Evolutionary conservation across 2,329 filamentous ascomycete species (phyloP).

Genomic region (Colletotrichum chrysophilum): DNA sequence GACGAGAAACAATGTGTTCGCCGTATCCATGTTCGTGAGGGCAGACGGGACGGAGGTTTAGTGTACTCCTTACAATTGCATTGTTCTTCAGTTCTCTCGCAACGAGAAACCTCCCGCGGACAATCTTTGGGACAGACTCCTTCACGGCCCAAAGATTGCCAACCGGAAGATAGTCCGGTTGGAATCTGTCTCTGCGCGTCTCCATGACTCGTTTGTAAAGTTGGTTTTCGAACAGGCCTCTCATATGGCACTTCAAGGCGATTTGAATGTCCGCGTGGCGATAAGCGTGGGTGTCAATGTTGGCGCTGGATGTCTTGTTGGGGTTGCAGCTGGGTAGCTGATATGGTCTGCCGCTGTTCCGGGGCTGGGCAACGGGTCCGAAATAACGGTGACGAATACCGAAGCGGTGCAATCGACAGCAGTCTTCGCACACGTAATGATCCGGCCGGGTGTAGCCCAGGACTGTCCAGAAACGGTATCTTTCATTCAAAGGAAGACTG

Average conservation of each 20-base stretch:
- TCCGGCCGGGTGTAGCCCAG: not conserved
- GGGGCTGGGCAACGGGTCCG: fast-evolving
- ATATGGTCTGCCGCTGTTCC: not conserved
- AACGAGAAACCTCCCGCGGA: not conserved
- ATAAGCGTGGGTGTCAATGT: fast-evolving
- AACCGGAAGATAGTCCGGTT: not conserved
- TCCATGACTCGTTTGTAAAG: not conserved
- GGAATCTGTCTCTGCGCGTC: not conserved
- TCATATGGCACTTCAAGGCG: not conserved
- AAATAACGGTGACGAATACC: fast-evolving
- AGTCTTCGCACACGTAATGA: not conserved
- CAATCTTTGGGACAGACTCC: not conserved
- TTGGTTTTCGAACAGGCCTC: not conserved
- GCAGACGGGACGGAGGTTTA: not conserved
- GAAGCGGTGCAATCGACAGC: not conserved
- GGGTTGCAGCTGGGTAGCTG: not conserved
- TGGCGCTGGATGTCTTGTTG: fast-evolving
- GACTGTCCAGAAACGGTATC: no score
- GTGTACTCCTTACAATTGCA: no score
- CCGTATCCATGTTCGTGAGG: not conserved
- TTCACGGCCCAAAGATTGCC: not conserved
- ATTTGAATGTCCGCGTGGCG: not conserved
- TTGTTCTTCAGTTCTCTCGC: not conserved
- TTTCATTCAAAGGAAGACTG: not conserved
- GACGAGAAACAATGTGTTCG: no score